Evolutionary conservation across 2,329 filamentous ascomycete species (phyloP), one percentile per base, ranked within the genome.

Genomic region (Fusarium humuli): DNA sequence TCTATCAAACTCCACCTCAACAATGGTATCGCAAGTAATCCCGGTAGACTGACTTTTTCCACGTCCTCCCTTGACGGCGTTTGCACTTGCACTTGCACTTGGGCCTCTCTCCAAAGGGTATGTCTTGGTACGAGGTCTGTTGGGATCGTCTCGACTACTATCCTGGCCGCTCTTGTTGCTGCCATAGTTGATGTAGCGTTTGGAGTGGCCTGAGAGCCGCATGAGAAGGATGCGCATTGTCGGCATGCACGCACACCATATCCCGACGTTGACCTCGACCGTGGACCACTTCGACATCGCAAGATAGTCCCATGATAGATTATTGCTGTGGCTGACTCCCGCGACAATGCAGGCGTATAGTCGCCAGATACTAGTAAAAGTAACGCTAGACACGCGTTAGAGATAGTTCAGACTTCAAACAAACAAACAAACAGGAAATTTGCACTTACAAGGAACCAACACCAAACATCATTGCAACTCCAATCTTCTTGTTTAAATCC

Each of bases 401-500:
- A 37, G 9, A 37, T 10, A 18, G 22, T n/a, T 37, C 34, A 3
- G 10, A 16, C 22, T 40, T 27, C 12, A 10, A 52, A 8, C 6
- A 2, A 16, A 8, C 6, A 2, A 16, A 27, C 4, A 11, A 11
- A 27, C 8, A n/a, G 18, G 10, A 12, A 7, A 12, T 37, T n/a
- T 37, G 18, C 6, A 49, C 44, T 20, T 34, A 50, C 59, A 64
- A 64, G 9, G 61, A 37, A n/a, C 50, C 59, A 8, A 64, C 44
- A 4, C 48, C 14, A 10, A 64, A 64, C 59, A 64, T 64, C 9
- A 44, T 16, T 1, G 23, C 59, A 4, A 64, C 37, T 9, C 59
- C 61, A 1, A 64, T 16, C 18, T 64, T 64, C 14, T 61, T 64
- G 7, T 64, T 40, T 45, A 52, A 64, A 16, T 64, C 62, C 18